These are phyloP conservation scores for Mrakia frigida DNA, from an alignment of 768 basidiomycete species.

Conservation along the genomic window DNA sequence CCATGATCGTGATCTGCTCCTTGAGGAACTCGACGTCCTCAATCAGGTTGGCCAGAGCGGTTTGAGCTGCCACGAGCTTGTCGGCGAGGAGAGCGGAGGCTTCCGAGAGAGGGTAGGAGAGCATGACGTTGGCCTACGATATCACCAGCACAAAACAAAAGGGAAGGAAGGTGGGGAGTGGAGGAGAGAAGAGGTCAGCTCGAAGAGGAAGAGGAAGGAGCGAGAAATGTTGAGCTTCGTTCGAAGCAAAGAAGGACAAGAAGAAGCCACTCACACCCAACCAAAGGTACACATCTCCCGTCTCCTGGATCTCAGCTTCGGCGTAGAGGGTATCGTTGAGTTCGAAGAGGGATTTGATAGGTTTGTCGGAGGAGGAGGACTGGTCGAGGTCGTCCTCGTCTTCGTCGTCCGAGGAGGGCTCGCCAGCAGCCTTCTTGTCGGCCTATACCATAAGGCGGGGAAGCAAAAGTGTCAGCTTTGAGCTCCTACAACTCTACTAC, in stretches of 20 bases:
- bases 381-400: conserved; percentile 55
- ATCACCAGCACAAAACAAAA: background rate
- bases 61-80: conserved; percentile 69
- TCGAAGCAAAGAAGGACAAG: background rate
- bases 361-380: conserved; percentile 43
- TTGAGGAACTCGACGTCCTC: conserved; percentile 89
- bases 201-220: background rate
- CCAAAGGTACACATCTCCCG: conserved; percentile 89
- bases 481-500: background rate
- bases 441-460: background rate
- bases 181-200: background rate
- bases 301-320: conserved; percentile 79
- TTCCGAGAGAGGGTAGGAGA: conserved; percentile 78
- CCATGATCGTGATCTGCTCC: conserved; percentile 95
- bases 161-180: background rate
- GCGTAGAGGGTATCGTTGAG: conserved; percentile 93
- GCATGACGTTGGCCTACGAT: conserved; percentile 88
- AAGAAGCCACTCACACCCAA: conserved; percentile 64
- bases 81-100: conserved; percentile 68
- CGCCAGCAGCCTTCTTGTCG: conserved; percentile 14
- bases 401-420: conserved; percentile 37
- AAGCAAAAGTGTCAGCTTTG: background rate
- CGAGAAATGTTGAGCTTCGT: no score
- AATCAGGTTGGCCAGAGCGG: conserved; percentile 59
- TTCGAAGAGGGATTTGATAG: conserved; percentile 81